phyloP scores from a whole-genome alignment of 2,329 filamentous ascomycete genomes.

The Ambrosiella cleistominuta region DNA sequence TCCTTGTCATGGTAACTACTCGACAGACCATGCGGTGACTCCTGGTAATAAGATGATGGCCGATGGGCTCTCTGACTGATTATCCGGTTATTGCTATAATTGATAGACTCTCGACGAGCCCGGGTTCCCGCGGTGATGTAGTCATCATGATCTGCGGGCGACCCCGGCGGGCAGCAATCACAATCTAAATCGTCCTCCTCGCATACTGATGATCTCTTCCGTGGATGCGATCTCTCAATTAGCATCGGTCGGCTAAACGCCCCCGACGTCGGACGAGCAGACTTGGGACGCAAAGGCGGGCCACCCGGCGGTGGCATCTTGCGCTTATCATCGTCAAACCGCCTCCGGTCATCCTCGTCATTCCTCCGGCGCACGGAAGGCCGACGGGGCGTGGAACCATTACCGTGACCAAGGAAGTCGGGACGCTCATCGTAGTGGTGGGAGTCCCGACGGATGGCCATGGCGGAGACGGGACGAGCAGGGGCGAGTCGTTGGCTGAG shows the following conservation, averaged over 20 bases:
- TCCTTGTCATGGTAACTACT: constrained; percentile 15
- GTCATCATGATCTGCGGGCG: constrained; percentile 6
- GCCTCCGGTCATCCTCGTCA: constrained; percentile 6
- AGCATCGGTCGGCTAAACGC: constrained; percentile 5
- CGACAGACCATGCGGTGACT: not conserved
- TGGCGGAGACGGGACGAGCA: constrained; percentile 8
- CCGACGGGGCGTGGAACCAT: constrained; percentile 3
- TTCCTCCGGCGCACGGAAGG: constrained; percentile 8
- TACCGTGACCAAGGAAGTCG: not conserved
- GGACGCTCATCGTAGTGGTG: constrained; percentile 7
- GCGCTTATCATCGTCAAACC: constrained; percentile 11
- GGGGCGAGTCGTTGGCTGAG: constrained; percentile 5
- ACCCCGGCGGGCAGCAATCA: not conserved
- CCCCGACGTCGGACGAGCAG: constrained; percentile 8
- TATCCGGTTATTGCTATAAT: not conserved
- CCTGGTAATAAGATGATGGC: constrained; percentile 6
- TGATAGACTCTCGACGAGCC: constrained; percentile 7
- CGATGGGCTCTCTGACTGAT: not conserved
- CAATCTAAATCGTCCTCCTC: constrained; percentile 7
- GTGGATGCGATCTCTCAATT: constrained; percentile 5
- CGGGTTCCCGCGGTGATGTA: constrained; percentile 4
- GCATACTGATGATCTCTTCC: constrained; percentile 3
- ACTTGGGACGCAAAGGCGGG: constrained; percentile 7
- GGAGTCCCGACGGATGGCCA: constrained; percentile 7
- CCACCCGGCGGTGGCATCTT: constrained; percentile 7